Evolutionary conservation across 192 early-diverging fungal genomes (phyloP), one percentile per base, ranked within the genome.

Genomic region (Pilaira anomala): DNA sequence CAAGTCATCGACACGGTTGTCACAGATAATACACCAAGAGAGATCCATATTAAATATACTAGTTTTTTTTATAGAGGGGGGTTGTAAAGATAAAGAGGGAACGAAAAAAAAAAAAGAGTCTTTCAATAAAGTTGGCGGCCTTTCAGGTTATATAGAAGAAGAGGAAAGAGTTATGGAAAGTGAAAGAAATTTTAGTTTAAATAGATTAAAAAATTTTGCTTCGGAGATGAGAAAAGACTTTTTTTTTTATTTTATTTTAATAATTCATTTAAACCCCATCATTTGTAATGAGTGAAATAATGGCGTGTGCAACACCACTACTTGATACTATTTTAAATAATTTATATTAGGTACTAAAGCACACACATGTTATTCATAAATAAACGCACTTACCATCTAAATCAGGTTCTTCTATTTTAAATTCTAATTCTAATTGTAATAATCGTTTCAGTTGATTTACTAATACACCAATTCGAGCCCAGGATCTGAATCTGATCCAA

Each of bases 381-480:
- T 22, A 28, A 12, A 44, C 24, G 7, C 14, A 48, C 61, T 66
- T 64, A 76, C 74, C 69, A 48, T 85, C 81, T 63, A 83, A 18
- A 1, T 68, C 63, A 0, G 92, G 88, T 25, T 91, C 73, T 14
- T 82, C 80, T 57, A 95, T 80, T 75, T 93, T 94, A 16, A 77
- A 69, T 7, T 85, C 80, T 55, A 96, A 73, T 24, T 84, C 72
- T 28, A 81, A 74, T 52, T 93, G 89, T 36, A 96, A 72, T 26
- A 93, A 65, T 26, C 75, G 68, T 29, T 89, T 81, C 19, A 96
- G 62, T n/a, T 86, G 87, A 65, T 88, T 88, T 25, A 91, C 85
- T 28, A 96, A 75, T 4, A 89, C 89, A 7, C 83, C 86, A 44
- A 87, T 81, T 26, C 85, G 76, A 6, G 88, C 77, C 84, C 83